These are phyloP conservation scores for Coelastrella sp. DNA, from an alignment of 139 green algal species.

Conservation along the genomic window DNA sequence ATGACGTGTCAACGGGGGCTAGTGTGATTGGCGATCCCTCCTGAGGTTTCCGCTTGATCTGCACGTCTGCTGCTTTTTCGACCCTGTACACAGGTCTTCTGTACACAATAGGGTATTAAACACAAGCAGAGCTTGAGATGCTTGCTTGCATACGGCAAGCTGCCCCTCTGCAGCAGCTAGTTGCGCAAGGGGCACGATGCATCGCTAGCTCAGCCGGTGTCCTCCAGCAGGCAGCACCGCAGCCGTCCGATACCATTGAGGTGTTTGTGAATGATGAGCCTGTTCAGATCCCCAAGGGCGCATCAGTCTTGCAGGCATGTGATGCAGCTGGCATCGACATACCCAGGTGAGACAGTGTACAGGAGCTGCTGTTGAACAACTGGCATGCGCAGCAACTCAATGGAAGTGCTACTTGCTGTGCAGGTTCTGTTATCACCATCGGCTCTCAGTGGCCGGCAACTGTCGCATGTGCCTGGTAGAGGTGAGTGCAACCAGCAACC, in stretches of 20 bases:
- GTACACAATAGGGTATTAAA: no score
- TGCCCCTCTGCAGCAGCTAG: conserved; percentile 1
- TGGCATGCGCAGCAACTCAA: no score
- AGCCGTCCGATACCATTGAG: conserved; percentile 40
- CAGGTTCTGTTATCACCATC: conserved; percentile 99
- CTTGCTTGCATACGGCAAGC: conserved; percentile 25
- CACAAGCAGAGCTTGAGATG: conserved; percentile 4
- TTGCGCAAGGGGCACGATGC: not conserved
- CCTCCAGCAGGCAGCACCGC: conserved; percentile 36
- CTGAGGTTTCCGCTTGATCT: not conserved
- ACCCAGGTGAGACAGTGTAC: conserved; percentile 70
- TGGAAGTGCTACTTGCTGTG: not conserved
- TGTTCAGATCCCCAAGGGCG: conserved; percentile 88
- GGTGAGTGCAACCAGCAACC: conserved; percentile 64
- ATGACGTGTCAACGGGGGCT: not conserved
- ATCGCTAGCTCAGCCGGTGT: conserved; percentile 3
- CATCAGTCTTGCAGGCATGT: conserved; percentile 94
- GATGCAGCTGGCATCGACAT: conserved; percentile 96
- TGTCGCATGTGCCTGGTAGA: conserved; percentile 99
- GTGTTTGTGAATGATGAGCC: conserved; percentile 89
- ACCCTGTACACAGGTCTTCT: no score
- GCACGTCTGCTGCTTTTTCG: not conserved
- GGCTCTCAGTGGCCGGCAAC: conserved; percentile 98
- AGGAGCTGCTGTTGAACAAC: not conserved
- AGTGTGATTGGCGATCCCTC: not conserved